phyloP scores from a whole-genome alignment of 1,284 basidiomycete genomes.

The Amylostereum areolatum region DNA sequence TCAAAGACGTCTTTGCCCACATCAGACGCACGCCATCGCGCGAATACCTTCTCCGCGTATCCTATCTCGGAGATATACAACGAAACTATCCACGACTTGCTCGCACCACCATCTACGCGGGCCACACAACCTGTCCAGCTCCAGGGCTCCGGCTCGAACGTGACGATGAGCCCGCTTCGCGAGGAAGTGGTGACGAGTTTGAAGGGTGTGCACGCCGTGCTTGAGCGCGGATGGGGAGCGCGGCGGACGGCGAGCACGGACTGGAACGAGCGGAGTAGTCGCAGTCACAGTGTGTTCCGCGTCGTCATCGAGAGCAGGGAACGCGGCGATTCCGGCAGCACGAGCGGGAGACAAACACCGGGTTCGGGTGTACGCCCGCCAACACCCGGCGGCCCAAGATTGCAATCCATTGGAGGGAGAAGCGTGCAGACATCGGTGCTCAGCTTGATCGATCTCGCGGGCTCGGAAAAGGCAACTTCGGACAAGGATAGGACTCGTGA shows the following conservation, averaged over 20 bases:
- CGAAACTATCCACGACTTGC: constrained; percentile 84
- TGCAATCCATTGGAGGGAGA: constrained; percentile 67
- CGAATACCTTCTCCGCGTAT: constrained; percentile 91
- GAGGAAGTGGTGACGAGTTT: constrained; percentile 92
- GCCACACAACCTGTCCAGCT: constrained; percentile 62
- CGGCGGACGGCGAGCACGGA: constrained; percentile 92
- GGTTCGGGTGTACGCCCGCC: constrained; percentile 49
- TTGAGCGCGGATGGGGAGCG: constrained; percentile 83
- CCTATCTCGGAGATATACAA: constrained; percentile 98
- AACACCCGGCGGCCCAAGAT: constrained; percentile 57
- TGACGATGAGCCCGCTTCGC: constrained; percentile 67
- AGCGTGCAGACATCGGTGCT: constrained; percentile 79
- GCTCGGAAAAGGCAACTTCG: constrained; percentile 91
- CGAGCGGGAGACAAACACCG: constrained; percentile 49
- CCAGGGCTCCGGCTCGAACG: constrained; percentile 52
- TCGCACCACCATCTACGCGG: constrained; percentile 68
- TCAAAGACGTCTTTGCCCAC: constrained; percentile 78
- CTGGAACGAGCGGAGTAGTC: constrained; percentile 92
- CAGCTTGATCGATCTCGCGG: constrained; percentile 93
- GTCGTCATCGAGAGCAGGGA: constrained; percentile 82
- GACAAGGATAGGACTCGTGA: constrained; percentile 90
- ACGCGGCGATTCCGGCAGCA: constrained; percentile 39
- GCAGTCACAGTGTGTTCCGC: constrained; percentile 91
- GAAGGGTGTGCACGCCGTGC: constrained; percentile 78
- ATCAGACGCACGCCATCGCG: constrained; percentile 69